A percentile compares a stretch with the other conserved stretches of the same genome.
Evolutionary conservation across 352 stramenopile species (phyloP).

Genomic region (Phytophthora pisi): DNA sequence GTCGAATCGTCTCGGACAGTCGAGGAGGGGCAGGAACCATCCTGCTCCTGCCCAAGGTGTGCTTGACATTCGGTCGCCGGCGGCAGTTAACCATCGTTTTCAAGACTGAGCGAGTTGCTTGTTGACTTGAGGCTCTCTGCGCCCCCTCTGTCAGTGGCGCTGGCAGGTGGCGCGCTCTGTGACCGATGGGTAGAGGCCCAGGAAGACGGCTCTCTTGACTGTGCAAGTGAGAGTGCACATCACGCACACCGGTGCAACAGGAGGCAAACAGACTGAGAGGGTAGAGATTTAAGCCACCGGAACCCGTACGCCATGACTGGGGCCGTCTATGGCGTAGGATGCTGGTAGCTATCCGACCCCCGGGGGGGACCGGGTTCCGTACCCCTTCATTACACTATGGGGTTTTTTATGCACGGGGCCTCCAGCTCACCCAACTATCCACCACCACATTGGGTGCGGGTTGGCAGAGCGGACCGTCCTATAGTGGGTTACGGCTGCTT

Average conservation of each 20-base stretch:
- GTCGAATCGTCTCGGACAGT: conserved; percentile 20
- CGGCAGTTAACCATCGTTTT: conserved; percentile 34
- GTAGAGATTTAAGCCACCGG: too few relatives aligned
- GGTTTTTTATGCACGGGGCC: too few relatives aligned
- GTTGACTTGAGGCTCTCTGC: background rate
- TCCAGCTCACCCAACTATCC: too few relatives aligned
- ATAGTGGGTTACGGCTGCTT: too few relatives aligned
- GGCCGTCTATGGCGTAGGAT: too few relatives aligned
- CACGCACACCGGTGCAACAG: conserved; percentile 9
- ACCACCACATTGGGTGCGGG: too few relatives aligned
- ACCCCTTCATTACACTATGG: too few relatives aligned
- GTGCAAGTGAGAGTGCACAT: conserved; percentile 3
- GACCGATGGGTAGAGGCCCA: conserved; percentile 1
- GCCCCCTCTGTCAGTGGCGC: background rate
- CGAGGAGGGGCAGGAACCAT: conserved; percentile 8
- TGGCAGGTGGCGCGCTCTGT: background rate
- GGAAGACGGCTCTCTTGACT: background rate
- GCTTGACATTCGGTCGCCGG: conserved; percentile 24
- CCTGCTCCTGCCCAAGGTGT: conserved; percentile 6
- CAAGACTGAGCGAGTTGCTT: conserved; percentile 13
- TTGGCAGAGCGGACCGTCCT: too few relatives aligned
- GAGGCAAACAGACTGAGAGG: conserved; percentile 10
- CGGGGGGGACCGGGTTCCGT: too few relatives aligned
- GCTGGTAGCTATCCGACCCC: too few relatives aligned
- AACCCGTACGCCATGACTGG: too few relatives aligned